Evolutionary conservation across 352 stramenopile species (phyloP).

Genomic region (Lagenidium sp.): DNA sequence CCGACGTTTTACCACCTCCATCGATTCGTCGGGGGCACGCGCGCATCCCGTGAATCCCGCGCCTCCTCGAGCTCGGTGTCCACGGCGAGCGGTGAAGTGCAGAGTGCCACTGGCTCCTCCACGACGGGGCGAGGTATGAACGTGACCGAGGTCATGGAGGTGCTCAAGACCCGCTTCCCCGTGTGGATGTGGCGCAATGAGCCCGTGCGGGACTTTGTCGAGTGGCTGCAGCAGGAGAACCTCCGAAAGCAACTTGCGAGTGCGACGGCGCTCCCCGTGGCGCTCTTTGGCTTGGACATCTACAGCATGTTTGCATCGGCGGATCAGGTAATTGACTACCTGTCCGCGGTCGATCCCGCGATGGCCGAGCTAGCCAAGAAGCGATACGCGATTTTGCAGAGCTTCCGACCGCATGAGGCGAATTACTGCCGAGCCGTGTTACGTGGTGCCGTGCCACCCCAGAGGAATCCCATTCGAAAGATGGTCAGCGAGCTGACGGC

Average conservation of each 20-base stretch:
- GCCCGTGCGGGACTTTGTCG: slow-evolving; percentile 23
- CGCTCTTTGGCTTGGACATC: slow-evolving; percentile 24
- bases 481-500: slow-evolving; percentile 19
- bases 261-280: slow-evolving; percentile 13
- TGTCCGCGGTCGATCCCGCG: slow-evolving; percentile 17
- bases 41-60: slow-evolving; percentile 4
- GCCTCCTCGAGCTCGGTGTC: slow-evolving; percentile 8
- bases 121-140: no score
- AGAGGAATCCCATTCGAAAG: slow-evolving; percentile 13
- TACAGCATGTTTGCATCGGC: slow-evolving; percentile 29
- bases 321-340: slow-evolving; percentile 20
- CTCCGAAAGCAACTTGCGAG: no score
- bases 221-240: slow-evolving; percentile 22
- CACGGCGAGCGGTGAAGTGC: no score
- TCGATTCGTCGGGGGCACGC: slow-evolving; percentile 14
- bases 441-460: slow-evolving; percentile 8
- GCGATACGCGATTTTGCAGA: slow-evolving; percentile 14
- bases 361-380: slow-evolving; percentile 17
- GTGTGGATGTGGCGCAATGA: slow-evolving; percentile 34
- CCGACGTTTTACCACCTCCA: slow-evolving; percentile 22
- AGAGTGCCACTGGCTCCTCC: slow-evolving; percentile 3
- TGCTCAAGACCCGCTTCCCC: slow-evolving; percentile 19
- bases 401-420: slow-evolving; percentile 18
- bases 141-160: slow-evolving; percentile 25
- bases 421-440: slow-evolving; percentile 15